phyloP scores from a whole-genome alignment of 2,329 filamentous ascomycete genomes.

The Knufia petricola region DNA sequence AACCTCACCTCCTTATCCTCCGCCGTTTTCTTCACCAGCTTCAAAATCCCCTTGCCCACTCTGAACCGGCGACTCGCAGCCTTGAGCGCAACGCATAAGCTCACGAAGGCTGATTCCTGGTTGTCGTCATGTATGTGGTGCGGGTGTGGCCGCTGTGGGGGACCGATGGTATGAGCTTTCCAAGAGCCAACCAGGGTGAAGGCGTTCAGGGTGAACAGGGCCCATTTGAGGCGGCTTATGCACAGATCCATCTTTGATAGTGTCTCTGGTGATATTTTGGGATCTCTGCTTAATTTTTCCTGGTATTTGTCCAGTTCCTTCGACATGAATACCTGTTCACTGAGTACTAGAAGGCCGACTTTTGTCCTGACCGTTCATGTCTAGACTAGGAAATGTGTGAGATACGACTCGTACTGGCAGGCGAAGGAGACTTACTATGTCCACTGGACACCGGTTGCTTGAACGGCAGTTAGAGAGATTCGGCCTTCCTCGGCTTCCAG shows the following conservation, averaged over 20 bases:
- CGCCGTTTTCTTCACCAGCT: conserved; percentile 25
- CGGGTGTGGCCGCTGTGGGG: conserved; percentile 13
- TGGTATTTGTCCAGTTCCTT: conserved; percentile 25
- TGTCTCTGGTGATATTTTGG: not conserved
- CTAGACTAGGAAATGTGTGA: conserved; percentile 21
- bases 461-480: conserved; percentile 25
- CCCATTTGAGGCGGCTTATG: conserved; percentile 12
- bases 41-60: conserved; percentile 24
- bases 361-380: conserved; percentile 27
- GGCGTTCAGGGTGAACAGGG: conserved; percentile 12
- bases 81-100: conserved; percentile 23
- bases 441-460: conserved; percentile 25
- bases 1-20: conserved; percentile 20
- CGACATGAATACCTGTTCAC: conserved; percentile 15
- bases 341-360: conserved; percentile 13
- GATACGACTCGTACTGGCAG: not conserved
- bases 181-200: conserved; percentile 14
- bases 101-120: conserved; percentile 24
- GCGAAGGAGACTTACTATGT: conserved; percentile 22
- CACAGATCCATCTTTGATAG: conserved; percentile 8
- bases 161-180: conserved; percentile 19
- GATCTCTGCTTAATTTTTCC: conserved; percentile 16
- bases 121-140: conserved; percentile 17
- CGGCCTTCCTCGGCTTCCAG: conserved; percentile 26
- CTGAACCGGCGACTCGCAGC: conserved; percentile 24